Conservation (phyloP, 192 early-diverging fungal genomes). For the Coemansia sp. region DNA sequence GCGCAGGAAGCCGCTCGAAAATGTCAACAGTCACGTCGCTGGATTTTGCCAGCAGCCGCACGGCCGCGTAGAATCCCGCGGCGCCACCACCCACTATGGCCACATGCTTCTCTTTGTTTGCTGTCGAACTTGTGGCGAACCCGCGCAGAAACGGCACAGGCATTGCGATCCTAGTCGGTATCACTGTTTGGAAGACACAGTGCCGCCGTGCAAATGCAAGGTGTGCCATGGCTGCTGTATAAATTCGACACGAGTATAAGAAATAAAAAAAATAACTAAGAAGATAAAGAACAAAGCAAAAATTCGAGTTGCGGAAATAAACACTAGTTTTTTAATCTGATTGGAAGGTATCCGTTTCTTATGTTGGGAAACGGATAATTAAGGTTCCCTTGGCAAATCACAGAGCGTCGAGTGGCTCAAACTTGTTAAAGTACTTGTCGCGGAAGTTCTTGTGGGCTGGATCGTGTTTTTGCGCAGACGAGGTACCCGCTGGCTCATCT, state of each 20-base stretch:
- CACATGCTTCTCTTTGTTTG: conserved; percentile 19
- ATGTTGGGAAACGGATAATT: not conserved
- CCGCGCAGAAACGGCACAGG: not conserved
- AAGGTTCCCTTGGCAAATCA: not conserved
- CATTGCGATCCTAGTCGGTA: not conserved
- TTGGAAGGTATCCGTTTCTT: not conserved
- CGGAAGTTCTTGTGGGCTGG: conserved; percentile 51
- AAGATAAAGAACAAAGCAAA: not conserved
- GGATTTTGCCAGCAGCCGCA: conserved; percentile 66
- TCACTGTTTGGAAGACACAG: too few relatives aligned
- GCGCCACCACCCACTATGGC: conserved; percentile 78
- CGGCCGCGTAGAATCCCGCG: conserved; percentile 90
- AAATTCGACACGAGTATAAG: not conserved
- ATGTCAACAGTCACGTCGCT: conserved; percentile 66
- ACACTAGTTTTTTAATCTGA: not conserved
- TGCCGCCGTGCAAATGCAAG: not conserved
- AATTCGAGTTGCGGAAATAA: not conserved
- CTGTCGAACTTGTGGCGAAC: not conserved
- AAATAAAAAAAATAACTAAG: not conserved
- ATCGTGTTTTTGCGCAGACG: conserved; percentile 1
- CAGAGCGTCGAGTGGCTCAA: conserved; percentile 18
- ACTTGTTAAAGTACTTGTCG: conserved; percentile 41
- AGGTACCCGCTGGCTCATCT: not conserved
- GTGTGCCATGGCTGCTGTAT: not conserved
- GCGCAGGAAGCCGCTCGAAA: conserved; percentile 80